phyloP scores from a whole-genome alignment of 306 rosid genomes.

The Spatholobus suberectus region DNA sequence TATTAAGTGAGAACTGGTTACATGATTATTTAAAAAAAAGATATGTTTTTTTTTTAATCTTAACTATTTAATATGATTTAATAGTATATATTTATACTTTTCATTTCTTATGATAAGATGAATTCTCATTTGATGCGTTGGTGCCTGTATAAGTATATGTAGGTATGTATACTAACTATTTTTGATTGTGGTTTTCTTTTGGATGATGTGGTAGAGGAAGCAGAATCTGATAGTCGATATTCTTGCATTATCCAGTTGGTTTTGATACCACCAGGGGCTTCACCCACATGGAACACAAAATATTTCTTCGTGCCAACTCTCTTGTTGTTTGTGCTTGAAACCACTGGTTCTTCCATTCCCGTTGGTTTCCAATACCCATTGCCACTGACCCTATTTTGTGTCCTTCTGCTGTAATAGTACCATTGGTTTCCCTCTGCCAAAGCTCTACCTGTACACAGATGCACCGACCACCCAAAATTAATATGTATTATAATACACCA shows the following conservation, averaged over 20 bases:
- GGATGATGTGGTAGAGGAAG: slow-evolving; percentile 59
- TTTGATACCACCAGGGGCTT: slow-evolving; percentile 57
- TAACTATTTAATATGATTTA: neutral
- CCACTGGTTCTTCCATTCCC: slow-evolving; percentile 77
- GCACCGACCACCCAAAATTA: neutral
- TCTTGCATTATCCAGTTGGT: slow-evolving; percentile 92
- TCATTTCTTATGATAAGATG: too few species aligned
- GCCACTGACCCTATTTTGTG: slow-evolving; percentile 59
- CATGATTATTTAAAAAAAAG: neutral
- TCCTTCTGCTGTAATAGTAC: slow-evolving; percentile 87
- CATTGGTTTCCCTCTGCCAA: slow-evolving; percentile 79
- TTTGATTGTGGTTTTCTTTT: slow-evolving; percentile 56
- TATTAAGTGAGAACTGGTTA: neutral
- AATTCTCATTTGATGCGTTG: too few species aligned
- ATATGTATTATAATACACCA: neutral
- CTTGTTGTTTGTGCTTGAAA: slow-evolving; percentile 41
- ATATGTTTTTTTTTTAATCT: neutral
- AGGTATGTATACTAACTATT: slow-evolving; percentile 40
- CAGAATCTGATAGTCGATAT: slow-evolving; percentile 62
- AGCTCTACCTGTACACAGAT: slow-evolving; percentile 70
- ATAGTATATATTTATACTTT: neutral
- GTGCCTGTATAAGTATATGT: too few species aligned
- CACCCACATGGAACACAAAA: slow-evolving; percentile 62
- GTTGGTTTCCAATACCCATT: slow-evolving; percentile 85
- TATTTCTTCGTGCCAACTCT: slow-evolving; percentile 75